Percentiles rank a stretch among this genome's conserved stretches.
phyloP scores from a whole-genome alignment of 257 asterid species.

The Solanum pinnatisectum region DNA sequence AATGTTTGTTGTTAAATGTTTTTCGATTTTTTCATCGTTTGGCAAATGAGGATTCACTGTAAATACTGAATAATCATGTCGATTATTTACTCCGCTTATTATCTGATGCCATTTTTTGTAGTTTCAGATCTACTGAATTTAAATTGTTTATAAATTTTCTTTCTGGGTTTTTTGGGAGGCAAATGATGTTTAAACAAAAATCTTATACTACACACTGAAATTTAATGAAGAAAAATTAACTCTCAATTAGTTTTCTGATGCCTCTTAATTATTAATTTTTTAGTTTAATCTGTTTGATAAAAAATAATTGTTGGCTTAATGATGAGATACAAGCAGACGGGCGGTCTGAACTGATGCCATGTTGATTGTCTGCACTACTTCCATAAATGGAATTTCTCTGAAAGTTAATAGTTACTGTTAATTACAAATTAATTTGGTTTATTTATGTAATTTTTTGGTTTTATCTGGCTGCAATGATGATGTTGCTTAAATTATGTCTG shows the following conservation, averaged over 20 bases:
- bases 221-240: slow-evolving; percentile 6
- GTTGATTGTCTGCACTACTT: background rate
- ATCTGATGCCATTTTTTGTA: slow-evolving; percentile 45
- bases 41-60: slow-evolving; percentile 41
- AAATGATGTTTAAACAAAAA: slow-evolving; percentile 1
- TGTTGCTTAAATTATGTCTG: slow-evolving; percentile 3
- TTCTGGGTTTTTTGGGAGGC: background rate
- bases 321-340: background rate
- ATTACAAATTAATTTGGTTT: background rate
- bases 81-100: slow-evolving; percentile 69
- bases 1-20: background rate
- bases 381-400: background rate
- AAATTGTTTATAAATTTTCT: background rate
- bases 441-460: background rate
- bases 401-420: background rate
- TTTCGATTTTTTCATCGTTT: background rate
- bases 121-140: background rate
- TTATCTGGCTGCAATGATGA: background rate
- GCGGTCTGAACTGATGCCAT: background rate
- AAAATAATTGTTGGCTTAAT: background rate
- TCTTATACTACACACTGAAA: slow-evolving; percentile 14
- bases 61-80: slow-evolving; percentile 18
- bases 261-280: background rate
- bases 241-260: slow-evolving; percentile 22
- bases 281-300: background rate